These are phyloP conservation scores for Isochrysis galbana DNA, from an alignment of 78 protist species.

Conservation along the genomic window DNA sequence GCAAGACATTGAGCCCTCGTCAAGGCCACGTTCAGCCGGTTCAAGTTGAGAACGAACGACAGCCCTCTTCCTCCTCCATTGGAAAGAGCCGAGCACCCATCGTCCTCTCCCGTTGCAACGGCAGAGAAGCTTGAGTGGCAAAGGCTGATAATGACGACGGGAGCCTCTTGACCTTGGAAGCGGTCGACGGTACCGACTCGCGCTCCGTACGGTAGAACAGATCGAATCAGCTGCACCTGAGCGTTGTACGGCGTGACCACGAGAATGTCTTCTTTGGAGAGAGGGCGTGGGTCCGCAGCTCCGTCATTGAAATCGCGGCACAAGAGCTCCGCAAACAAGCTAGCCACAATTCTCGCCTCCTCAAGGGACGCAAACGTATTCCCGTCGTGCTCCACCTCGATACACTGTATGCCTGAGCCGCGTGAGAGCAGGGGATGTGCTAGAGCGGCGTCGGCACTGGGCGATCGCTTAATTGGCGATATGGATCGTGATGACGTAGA, in stretches of 20 bases:
- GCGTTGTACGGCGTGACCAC: neutral
- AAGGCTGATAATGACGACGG: neutral
- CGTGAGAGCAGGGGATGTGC: neutral
- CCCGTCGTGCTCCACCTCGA: neutral
- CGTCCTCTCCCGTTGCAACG: neutral
- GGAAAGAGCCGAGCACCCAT: neutral
- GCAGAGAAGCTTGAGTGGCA: neutral
- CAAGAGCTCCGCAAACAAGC: neutral
- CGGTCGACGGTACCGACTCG: slow-evolving; percentile 14
- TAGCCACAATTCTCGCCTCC: neutral
- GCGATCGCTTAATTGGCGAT: neutral
- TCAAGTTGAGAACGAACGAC: neutral
- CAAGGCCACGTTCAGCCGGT: neutral
- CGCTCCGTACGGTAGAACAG: neutral
- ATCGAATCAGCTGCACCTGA: neutral
- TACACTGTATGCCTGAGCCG: neutral
- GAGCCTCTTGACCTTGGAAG: slow-evolving; percentile 17
- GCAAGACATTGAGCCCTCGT: neutral
- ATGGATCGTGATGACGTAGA: neutral
- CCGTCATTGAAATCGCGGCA: neutral
- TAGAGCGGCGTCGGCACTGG: neutral
- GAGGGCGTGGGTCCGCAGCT: neutral
- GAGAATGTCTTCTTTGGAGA: neutral
- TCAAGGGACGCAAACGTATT: neutral
- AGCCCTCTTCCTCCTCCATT: neutral